Evolutionary conservation across 2,329 filamentous ascomycete species (phyloP).

Genomic region (Simplicillium sp.): DNA sequence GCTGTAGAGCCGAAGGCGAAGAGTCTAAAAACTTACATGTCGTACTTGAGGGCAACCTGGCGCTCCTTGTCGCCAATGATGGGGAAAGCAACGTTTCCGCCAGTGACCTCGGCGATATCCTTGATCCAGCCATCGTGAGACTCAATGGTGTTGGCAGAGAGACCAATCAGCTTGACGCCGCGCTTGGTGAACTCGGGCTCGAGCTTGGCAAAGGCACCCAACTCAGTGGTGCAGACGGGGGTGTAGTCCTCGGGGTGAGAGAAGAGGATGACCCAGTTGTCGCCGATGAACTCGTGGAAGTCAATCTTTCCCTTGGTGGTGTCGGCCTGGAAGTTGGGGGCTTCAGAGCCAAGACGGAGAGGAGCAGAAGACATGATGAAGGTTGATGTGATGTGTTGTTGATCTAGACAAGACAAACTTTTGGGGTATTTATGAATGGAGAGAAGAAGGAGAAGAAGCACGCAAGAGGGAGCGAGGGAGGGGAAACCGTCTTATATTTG

Average conservation of each 20-base stretch:
- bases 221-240: constrained; percentile 91
- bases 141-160: constrained; percentile 77
- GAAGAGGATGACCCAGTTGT: constrained; percentile 76
- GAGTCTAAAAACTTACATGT: constrained; percentile 59
- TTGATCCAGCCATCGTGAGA: constrained; percentile 85
- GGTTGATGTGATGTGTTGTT: background rate
- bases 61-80: constrained; percentile 75
- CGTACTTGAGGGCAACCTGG: constrained; percentile 66
- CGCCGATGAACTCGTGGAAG: constrained; percentile 73
- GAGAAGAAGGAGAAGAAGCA: background rate
- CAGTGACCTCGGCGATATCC: constrained; percentile 74
- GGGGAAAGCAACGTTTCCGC: constrained; percentile 62
- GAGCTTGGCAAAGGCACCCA: constrained; percentile 85
- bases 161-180: constrained; percentile 82
- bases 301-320: constrained; percentile 70
- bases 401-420: background rate
- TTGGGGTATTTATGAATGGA: background rate
- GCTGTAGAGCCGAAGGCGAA: no score
- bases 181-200: constrained; percentile 81
- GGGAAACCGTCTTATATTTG: background rate
- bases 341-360: constrained; percentile 55
- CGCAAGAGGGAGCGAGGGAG: background rate
- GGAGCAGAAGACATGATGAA: constrained; percentile 20
- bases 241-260: constrained; percentile 87
- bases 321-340: constrained; percentile 77